These are phyloP conservation scores for Sapria himalayana DNA, from an alignment of 345 rosid genomes.

Conservation along the genomic window DNA sequence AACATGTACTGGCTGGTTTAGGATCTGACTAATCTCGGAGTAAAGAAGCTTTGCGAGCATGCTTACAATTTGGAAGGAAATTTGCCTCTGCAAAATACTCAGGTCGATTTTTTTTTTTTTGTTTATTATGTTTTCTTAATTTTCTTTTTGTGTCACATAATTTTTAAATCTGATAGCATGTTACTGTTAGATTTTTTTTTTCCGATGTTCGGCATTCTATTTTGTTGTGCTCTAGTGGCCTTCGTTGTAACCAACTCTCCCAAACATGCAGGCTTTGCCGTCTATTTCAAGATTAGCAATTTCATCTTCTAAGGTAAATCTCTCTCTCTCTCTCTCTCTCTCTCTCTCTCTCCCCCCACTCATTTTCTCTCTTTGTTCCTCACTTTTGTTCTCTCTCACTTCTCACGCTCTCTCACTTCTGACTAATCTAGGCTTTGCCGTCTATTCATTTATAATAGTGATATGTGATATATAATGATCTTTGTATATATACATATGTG, in stretches of 20 bases:
- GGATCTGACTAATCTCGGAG: slow-evolving; percentile 23
- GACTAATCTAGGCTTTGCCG: too few species aligned
- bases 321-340: neutral
- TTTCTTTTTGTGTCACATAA: neutral
- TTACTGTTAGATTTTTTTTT: neutral
- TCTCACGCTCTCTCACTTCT: too few species aligned
- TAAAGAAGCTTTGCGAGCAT: slow-evolving; percentile 19
- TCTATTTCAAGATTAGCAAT: slow-evolving; percentile 15
- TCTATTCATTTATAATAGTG: too few species aligned
- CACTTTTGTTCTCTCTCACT: too few species aligned
- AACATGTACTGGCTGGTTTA: slow-evolving; percentile 6
- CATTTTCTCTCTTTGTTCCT: too few species aligned
- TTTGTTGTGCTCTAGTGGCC: neutral
- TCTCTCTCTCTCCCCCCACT: too few species aligned
- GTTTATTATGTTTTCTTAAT: neutral
- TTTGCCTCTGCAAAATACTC: slow-evolving; percentile 13
- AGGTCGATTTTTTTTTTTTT: slow-evolving; percentile 14
- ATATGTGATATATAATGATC: too few species aligned
- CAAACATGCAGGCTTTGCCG: slow-evolving; percentile 19
- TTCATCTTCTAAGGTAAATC: slow-evolving; percentile 26
- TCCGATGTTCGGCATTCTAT: neutral
- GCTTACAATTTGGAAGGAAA: slow-evolving; percentile 18
- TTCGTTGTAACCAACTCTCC: too few species aligned
- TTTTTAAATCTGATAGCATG: neutral
- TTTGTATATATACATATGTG: too few species aligned